Conservation (phyloP, 805 yeast species). For the Saccharomycopsis sp. region DNA sequence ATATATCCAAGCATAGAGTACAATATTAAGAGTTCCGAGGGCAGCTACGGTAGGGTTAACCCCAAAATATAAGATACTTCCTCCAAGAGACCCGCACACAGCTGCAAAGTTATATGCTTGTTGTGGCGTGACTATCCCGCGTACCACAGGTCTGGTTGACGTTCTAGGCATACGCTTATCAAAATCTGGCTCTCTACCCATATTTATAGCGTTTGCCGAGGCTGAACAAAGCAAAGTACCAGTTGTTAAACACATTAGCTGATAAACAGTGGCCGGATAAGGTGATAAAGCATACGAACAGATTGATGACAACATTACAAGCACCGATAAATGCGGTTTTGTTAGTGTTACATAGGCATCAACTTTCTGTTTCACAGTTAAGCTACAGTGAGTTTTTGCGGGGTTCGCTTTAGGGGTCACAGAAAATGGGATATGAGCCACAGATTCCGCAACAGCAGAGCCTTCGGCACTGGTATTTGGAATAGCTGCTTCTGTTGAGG, state of each 20-base stretch:
- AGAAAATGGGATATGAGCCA: slow-evolving; percentile 17
- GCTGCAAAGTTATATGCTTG: slow-evolving; percentile 84
- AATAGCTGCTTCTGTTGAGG: slow-evolving; percentile 22
- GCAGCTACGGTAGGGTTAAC: slow-evolving; percentile 81
- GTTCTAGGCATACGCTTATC: slow-evolving; percentile 88
- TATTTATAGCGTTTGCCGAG: slow-evolving; percentile 93
- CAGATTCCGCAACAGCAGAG: not conserved
- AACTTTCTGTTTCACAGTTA: slow-evolving; percentile 33
- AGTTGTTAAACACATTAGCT: slow-evolving; percentile 62
- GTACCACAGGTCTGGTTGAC: slow-evolving; percentile 80
- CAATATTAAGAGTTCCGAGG: slow-evolving; percentile 76
- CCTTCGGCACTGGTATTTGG: slow-evolving; percentile 16
- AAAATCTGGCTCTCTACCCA: slow-evolving; percentile 92
- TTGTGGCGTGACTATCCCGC: slow-evolving; percentile 64
- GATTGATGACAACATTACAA: slow-evolving; percentile 86
- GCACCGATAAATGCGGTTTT: slow-evolving; percentile 80
- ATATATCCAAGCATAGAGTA: slow-evolving; percentile 82
- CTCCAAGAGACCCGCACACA: slow-evolving; percentile 64
- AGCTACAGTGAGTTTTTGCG: not conserved
- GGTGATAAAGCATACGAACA: slow-evolving; percentile 94
- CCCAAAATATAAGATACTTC: slow-evolving; percentile 61
- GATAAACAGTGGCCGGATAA: slow-evolving; percentile 61
- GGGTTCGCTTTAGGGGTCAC: slow-evolving; percentile 9
- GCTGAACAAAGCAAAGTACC: slow-evolving; percentile 90
- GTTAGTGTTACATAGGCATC: slow-evolving; percentile 74